Evolutionary conservation across 495 filamentous ascomycete genomes (phyloP).

Genomic region (Chaetomidium leptoderma): DNA sequence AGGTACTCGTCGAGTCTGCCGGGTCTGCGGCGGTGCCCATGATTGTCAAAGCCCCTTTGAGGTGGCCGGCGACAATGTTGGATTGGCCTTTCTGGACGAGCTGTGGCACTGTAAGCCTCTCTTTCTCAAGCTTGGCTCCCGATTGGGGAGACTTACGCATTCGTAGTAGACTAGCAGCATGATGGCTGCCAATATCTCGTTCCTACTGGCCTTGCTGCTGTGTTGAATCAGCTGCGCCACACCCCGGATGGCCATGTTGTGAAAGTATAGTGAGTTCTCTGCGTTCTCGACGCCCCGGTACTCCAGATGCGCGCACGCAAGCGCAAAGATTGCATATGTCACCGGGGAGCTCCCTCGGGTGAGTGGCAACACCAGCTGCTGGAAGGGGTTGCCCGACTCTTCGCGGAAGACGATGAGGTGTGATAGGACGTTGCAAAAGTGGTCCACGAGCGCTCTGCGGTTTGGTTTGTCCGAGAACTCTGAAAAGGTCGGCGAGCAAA

Average conservation of each 20-base stretch:
- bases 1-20: slow-evolving; percentile 48
- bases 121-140: too few relatives aligned
- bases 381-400: slow-evolving; percentile 59
- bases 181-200: slow-evolving; percentile 57
- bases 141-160: slow-evolving; percentile 43
- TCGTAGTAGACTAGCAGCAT: slow-evolving; percentile 63
- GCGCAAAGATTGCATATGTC: slow-evolving; percentile 55
- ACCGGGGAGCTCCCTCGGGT: slow-evolving; percentile 50
- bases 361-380: slow-evolving; percentile 57
- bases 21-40: slow-evolving; percentile 48
- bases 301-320: slow-evolving; percentile 57
- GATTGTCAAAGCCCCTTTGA: slow-evolving; percentile 57
- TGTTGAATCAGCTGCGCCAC: slow-evolving; percentile 55
- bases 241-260: slow-evolving; percentile 55
- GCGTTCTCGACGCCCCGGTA: slow-evolving; percentile 51
- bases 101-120: slow-evolving; percentile 28
- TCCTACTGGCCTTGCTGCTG: slow-evolving; percentile 45
- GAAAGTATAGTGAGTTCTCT: slow-evolving; percentile 56
- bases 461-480: slow-evolving; percentile 54
- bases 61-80: slow-evolving; percentile 55
- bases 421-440: slow-evolving; percentile 60
- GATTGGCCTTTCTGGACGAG: slow-evolving; percentile 56
- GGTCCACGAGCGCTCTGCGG: slow-evolving; percentile 53
- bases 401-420: slow-evolving; percentile 62
- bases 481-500: slow-evolving; percentile 48